Base-by-base conservation (phyloP, 768 basidiomycete species). In the Podaxis sp. region DNA sequence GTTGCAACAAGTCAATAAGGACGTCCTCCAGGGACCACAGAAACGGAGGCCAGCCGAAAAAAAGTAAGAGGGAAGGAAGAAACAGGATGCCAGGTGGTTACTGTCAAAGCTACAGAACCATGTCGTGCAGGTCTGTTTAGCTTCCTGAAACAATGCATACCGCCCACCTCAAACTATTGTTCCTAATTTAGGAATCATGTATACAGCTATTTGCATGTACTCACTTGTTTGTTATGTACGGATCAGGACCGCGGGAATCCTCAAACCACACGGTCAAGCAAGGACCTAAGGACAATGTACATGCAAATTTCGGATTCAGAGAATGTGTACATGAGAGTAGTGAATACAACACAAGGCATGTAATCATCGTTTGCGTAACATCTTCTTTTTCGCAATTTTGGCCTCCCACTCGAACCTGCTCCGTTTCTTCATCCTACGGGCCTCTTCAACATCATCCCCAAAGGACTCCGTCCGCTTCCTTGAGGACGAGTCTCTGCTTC, bases 351-450 rank as follows among this genome's bases (percentile, higher is more conserved):
- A 5, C 17, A 5, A 33, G 52, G 24, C 15, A 20, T 48, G 46
- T 26, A 53, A 41, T 57, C 58, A 63, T 36, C 60, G 63, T 57
- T 64, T 67, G 17, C 62, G 66, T 38, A 40, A 64, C 12, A 74
- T 40, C 63, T 73, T 76, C 66, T 74, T 79, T 71, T 80, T 82
- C 4, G 74, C 72, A 50, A 66, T 70, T 66, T 82, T 83, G 26
- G 77, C 74, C 22, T 81, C 83, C 66, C 74, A 67, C 67, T 85
- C 83, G 66, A 85, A 85, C 38, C 82, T 74, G 63, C 78, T 82
- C 58, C 78, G 74, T 69, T 83, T 83, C 67, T 75, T 75, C 68
- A 68, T 68, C 55, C 72, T 65, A 20, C 67, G 71, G 30, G 55
- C 65, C 17, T 71, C 75, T 13, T 69, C 72, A 37, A 64, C 72